Evolutionary conservation across 139 green algal species (phyloP).

Genomic region (Chlamydomonas eustigma): DNA sequence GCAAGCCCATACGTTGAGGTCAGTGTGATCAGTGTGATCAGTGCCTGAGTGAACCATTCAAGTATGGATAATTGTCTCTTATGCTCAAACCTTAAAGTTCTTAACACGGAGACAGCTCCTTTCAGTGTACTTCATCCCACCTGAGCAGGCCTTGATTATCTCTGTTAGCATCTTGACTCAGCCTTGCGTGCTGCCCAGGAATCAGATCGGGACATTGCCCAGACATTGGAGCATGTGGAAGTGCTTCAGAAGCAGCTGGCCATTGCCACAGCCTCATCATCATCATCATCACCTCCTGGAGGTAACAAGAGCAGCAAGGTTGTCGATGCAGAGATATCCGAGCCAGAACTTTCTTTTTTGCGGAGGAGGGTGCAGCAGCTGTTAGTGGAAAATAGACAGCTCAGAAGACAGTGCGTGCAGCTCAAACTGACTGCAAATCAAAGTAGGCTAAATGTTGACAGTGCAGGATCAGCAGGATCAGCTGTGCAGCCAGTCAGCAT

Average conservation of each 20-base stretch:
- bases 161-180: too few relatives aligned
- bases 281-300: background rate
- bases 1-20: too few relatives aligned
- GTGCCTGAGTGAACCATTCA: too few relatives aligned
- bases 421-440: conserved; percentile 2
- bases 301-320: background rate
- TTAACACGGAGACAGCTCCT: too few relatives aligned
- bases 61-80: too few relatives aligned
- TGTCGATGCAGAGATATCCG: background rate
- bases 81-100: too few relatives aligned
- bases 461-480: background rate
- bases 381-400: conserved; percentile 27
- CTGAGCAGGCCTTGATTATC: too few relatives aligned
- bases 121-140: too few relatives aligned
- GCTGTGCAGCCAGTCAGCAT: background rate
- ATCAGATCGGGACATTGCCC: conserved; percentile 42
- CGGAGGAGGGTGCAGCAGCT: conserved; percentile 29
- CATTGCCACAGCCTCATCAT: background rate
- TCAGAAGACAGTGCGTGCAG: conserved; percentile 35
- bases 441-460: background rate
- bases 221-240: conserved; percentile 41
- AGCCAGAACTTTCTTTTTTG: conserved; percentile 36
- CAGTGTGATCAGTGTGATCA: too few relatives aligned
- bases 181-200: conserved; percentile 17
- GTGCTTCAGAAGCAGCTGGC: conserved; percentile 46